Base-by-base conservation (phyloP, 441 rosid genomes). In the Dalechampia spathulata region DNA sequence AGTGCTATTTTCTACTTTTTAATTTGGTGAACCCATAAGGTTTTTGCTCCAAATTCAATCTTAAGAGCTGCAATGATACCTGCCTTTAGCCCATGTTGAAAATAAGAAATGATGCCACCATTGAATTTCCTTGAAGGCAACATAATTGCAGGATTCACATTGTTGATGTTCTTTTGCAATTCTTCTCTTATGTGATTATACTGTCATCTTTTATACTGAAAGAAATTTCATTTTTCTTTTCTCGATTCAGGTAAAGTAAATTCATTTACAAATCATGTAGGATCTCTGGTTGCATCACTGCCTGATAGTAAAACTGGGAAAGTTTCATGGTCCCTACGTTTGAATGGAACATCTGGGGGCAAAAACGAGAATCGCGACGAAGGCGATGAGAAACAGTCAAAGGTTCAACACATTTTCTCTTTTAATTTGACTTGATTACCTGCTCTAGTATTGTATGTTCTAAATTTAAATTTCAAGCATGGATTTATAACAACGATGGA, bases 341-440 rank as follows among this genome's bases (percentile, higher is more conserved):
- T 83, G n/a, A 60, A 67, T 69, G 77, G 81, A 42, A 64, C 83
- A 12, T 86, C 83, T 66, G 97, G 97, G 57, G 97, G 95, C 11
- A 86, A 89, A 59, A 89, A 84, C 70, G 95, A 89, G 19, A 68
- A 76, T 30, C 54, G 55, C 48, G 90, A 81, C 40, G 72, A 73
- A 38, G 55, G 74, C 38, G 85, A 77, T n/a, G 97, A 81, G 40
- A 73, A 78, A 7, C 79, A 83, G 64, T 74, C 90, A 13, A 84
- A 89, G 95, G 97, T 86, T 56, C 22, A 38, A 1, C 13, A 27
- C 40, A 25, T 19, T 15, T 19, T 61, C 27, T 66, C 38, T 51
- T 61, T 27, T 52, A 17, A 14, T 34, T 14, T 48, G n/a, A 50
- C 41, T 28, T 19, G 5, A 30, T 22, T 3, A 39, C 37, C 10